A percentile compares a stretch with the other conserved stretches of the same genome.
Evolutionary conservation across 129 eudicot species (phyloP).

Genomic region (Pittosporum tobira): DNA sequence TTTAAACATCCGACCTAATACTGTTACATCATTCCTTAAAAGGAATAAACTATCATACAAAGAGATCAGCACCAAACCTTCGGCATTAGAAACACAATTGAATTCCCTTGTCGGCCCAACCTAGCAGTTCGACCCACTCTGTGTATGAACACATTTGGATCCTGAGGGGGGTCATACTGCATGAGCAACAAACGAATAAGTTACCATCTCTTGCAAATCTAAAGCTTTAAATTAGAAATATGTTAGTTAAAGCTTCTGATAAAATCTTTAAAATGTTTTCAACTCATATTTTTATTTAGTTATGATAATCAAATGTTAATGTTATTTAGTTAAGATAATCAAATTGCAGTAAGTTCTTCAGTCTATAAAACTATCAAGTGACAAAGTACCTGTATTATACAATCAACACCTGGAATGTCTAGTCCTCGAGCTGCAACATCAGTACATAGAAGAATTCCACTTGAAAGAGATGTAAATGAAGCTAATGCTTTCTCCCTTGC

Average conservation of each 20-base stretch:
- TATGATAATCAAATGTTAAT: not conserved
- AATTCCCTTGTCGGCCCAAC: slow-evolving; percentile 83
- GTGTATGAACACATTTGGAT: slow-evolving; percentile 80
- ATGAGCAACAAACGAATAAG: slow-evolving; percentile 3
- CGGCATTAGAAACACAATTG: slow-evolving; percentile 70
- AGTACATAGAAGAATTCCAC: slow-evolving; percentile 84
- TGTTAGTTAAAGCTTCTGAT: not conserved
- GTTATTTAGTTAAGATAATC: no score
- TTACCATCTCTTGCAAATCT: slow-evolving; percentile 1
- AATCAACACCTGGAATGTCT: slow-evolving; percentile 95
- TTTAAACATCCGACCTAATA: not conserved
- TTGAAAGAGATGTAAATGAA: slow-evolving; percentile 71
- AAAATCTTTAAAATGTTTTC: not conserved
- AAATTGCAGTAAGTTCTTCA: slow-evolving; percentile 1
- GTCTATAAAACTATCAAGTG: not conserved
- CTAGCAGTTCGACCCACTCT: slow-evolving; percentile 97
- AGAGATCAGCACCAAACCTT: slow-evolving; percentile 42
- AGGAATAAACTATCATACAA: not conserved
- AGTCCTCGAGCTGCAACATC: slow-evolving; percentile 99
- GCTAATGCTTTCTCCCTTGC: slow-evolving; percentile 92
- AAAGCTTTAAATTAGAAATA: no score
- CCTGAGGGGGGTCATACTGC: slow-evolving; percentile 98
- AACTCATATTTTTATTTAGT: not conserved
- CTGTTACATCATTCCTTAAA: not conserved
- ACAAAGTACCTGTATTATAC: slow-evolving; percentile 59